These are phyloP conservation scores for Sporothrix globosa DNA, from an alignment of 2,329 filamentous ascomycete genomes.

Conservation along the genomic window DNA sequence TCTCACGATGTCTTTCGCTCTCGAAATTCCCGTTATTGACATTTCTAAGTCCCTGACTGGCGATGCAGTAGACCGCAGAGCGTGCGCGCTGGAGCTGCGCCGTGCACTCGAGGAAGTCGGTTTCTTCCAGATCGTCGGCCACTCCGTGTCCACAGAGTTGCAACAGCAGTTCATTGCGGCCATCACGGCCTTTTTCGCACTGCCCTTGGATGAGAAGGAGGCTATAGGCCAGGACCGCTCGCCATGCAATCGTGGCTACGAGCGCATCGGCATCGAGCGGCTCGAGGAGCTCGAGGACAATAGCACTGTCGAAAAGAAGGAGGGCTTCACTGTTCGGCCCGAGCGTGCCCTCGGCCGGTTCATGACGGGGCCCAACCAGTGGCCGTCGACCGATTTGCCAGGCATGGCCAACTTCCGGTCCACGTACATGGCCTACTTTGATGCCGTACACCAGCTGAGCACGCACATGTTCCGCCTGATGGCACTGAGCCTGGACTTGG, in stretches of 20 bases:
- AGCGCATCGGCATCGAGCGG: constrained; percentile 38
- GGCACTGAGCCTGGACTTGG: constrained; percentile 50
- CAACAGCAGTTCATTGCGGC: constrained; percentile 39
- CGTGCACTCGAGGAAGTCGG: constrained; percentile 37
- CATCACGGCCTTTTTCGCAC: constrained; percentile 41
- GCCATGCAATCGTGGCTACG: constrained; percentile 40
- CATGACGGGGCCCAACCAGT: constrained; percentile 41
- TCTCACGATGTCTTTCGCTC: constrained; percentile 14
- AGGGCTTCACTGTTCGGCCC: constrained; percentile 43
- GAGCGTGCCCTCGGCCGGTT: constrained; percentile 37
- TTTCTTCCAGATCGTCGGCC: constrained; percentile 45
- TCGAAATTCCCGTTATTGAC: constrained; percentile 41
- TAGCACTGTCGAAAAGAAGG: constrained; percentile 40
- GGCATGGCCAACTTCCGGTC: constrained; percentile 23
- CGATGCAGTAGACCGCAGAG: constrained; percentile 35
- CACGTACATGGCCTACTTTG: constrained; percentile 31
- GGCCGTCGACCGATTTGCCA: constrained; percentile 37
- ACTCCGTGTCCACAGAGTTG: constrained; percentile 40
- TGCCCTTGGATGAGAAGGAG: constrained; percentile 41
- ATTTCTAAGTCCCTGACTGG: constrained; percentile 39
- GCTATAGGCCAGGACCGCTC: constrained; percentile 37
- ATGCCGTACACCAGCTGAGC: constrained; percentile 27
- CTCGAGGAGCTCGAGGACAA: constrained; percentile 36
- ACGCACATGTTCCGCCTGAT: constrained; percentile 30
- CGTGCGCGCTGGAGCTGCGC: constrained; percentile 28